Evolutionary conservation across 2,329 filamentous ascomycete species (phyloP), one percentile per base, ranked within the genome.

Genomic region (Aspergillus sclerotialis): DNA sequence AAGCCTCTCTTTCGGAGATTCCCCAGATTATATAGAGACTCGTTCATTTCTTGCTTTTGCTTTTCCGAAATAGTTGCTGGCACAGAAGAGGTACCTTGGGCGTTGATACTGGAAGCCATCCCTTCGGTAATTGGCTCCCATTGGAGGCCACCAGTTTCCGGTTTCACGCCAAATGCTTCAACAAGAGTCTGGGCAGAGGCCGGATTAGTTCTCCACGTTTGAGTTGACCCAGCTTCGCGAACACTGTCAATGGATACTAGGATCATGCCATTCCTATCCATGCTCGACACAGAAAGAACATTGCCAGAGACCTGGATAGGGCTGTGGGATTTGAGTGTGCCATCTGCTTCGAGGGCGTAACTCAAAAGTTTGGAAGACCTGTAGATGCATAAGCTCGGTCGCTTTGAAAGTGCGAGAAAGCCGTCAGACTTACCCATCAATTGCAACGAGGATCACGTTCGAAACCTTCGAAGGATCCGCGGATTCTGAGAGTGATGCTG

Each of bases 311-410:
- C 57, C 25, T 66, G 57, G 34, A 86, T 50, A 32, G 70, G 72
- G 29, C 69, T 61, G 6, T 59, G 56, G 40, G 73, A 64, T 7
- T 64, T 56, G 26, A 86, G 64, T 10, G 53, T 59, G 40, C 71
- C 72, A 31, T 73, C 56, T 1, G 55, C 40, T n/a, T 57, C 56
- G 5, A 83, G 65, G n/a, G 63, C 61, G 63, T 82, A 84, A 36
- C 74, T 63, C 57, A 90, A 79, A 7, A 93, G 45, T 70, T 65
- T 60, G 82, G 81, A 15, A 82, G 62, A 26, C 72, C 83, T 38
- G 78, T 73, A 74, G 23, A 71, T 78, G 15, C n/a, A n/a, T n/a
- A n/a, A n/a, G n/a, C n/a, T n/a, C n/a, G n/a, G n/a, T n/a, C n/a
- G n/a, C n/a, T n/a, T n/a, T n/a, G n/a, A n/a, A n/a, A n/a, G n/a